Conservation (phyloP, 2,329 filamentous ascomycete genomes). For the Colletotrichum limetticola region DNA sequence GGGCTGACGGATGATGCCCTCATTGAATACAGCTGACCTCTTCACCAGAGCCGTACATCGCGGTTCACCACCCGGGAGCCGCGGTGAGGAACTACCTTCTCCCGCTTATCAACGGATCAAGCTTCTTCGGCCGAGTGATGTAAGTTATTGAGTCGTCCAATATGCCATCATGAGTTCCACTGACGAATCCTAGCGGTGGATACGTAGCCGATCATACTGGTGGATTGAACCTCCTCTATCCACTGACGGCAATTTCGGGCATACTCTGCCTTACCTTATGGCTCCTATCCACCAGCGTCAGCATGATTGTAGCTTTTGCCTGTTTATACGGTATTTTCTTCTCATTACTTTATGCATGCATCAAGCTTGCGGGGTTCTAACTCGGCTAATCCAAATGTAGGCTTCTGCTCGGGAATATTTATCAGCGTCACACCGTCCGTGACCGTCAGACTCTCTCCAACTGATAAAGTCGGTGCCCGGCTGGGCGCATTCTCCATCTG, state of each 20-base stretch:
- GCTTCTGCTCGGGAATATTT: slow-evolving; percentile 23
- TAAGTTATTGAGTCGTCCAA: neutral
- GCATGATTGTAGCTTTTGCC: slow-evolving; percentile 14
- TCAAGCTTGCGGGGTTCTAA: neutral
- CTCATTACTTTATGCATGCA: neutral
- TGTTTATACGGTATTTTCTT: slow-evolving; percentile 6
- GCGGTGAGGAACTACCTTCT: slow-evolving; percentile 48
- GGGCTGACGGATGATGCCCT: too few relatives aligned
- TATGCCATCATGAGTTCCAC: neutral
- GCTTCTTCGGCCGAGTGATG: slow-evolving; percentile 55
- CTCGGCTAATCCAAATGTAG: neutral
- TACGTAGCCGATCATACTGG: slow-evolving; percentile 20
- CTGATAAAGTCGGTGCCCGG: slow-evolving; percentile 12
- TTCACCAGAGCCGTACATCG: slow-evolving; percentile 50
- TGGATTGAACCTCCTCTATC: slow-evolving; percentile 24
- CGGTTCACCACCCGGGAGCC: slow-evolving; percentile 50
- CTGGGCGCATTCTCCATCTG: slow-evolving; percentile 23
- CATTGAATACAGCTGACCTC: neutral
- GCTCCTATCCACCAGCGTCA: slow-evolving; percentile 11
- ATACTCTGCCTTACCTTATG: slow-evolving; percentile 16
- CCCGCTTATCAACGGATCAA: slow-evolving; percentile 56
- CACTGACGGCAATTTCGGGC: slow-evolving; percentile 10
- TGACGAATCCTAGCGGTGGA: neutral
- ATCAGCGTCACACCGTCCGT: slow-evolving; percentile 24
- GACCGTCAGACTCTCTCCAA: slow-evolving; percentile 6